A percentile compares a stretch with the other conserved stretches of the same genome.
phyloP scores from a whole-genome alignment of 345 rosid genomes.

The Ceriops decandra region DNA sequence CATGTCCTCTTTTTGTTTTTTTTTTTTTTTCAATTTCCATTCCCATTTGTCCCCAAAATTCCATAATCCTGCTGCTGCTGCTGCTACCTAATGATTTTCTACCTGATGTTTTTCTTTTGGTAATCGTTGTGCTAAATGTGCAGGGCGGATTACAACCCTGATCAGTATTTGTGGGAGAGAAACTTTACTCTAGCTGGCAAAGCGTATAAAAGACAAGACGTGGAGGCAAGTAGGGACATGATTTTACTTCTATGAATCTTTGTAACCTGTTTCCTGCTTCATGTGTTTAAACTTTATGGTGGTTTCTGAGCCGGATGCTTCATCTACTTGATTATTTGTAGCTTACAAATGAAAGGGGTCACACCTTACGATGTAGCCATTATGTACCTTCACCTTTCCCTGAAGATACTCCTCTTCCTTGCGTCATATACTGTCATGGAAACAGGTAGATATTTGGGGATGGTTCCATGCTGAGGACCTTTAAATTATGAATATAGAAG shows the following conservation, averaged over 20 bases:
- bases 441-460: constrained; percentile 21
- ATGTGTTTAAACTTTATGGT: not conserved
- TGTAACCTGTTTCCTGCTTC: not conserved
- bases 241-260: constrained; percentile 5
- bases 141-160: constrained; percentile 36
- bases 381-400: constrained; percentile 30
- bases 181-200: constrained; percentile 31
- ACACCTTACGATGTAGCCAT: constrained; percentile 27
- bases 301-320: not conserved
- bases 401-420: constrained; percentile 30
- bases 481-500: too few species aligned
- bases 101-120: not conserved
- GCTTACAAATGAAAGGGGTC: constrained; percentile 30
- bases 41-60: not conserved
- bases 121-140: not conserved
- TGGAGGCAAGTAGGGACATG: constrained; percentile 33
- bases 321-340: constrained; percentile 8
- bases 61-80: not conserved
- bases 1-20: too few species aligned
- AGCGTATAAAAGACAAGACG: constrained; percentile 31
- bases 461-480: not conserved
- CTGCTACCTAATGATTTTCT: not conserved
- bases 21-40: not conserved
- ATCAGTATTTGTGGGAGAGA: constrained; percentile 35
- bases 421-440: constrained; percentile 37